A percentile compares a stretch with the other conserved stretches of the same genome.
Conservation (phyloP, 192 early-diverging fungal genomes). For the Backusella liffmaniae region DNA sequence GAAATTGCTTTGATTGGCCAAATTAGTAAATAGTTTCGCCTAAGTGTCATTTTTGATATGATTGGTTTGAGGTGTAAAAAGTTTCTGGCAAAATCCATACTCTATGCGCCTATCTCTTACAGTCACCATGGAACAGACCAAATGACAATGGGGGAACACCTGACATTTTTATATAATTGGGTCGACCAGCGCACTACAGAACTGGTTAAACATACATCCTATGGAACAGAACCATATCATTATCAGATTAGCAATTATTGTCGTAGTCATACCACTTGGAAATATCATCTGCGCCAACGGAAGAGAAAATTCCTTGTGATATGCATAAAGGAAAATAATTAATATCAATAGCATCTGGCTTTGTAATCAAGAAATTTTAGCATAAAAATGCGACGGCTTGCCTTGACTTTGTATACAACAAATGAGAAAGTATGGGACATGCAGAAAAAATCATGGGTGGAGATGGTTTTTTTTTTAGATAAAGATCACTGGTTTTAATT, state of each 20-base stretch:
- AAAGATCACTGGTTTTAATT: neutral
- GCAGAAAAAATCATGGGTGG: neutral
- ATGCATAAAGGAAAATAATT: neutral
- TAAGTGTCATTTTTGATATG: no score
- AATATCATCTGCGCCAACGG: neutral
- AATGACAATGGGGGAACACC: neutral
- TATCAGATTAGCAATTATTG: neutral
- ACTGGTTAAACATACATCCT: no score
- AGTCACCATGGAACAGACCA: neutral
- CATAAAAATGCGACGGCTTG: neutral
- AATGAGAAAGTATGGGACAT: neutral
- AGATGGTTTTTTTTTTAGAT: neutral
- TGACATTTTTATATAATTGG: neutral
- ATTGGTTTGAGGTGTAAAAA: neutral
- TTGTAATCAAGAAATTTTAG: neutral
- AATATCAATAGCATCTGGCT: neutral
- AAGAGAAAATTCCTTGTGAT: neutral
- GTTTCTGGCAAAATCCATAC: neutral
- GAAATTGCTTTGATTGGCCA: no score
- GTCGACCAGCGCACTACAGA: no score
- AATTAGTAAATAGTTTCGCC: no score
- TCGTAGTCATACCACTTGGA: neutral
- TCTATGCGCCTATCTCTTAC: neutral
- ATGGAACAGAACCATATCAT: no score
- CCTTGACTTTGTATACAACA: no score